Evolutionary conservation across 2,329 filamentous ascomycete genomes (phyloP).

Genomic region (Xylaria sp.): DNA sequence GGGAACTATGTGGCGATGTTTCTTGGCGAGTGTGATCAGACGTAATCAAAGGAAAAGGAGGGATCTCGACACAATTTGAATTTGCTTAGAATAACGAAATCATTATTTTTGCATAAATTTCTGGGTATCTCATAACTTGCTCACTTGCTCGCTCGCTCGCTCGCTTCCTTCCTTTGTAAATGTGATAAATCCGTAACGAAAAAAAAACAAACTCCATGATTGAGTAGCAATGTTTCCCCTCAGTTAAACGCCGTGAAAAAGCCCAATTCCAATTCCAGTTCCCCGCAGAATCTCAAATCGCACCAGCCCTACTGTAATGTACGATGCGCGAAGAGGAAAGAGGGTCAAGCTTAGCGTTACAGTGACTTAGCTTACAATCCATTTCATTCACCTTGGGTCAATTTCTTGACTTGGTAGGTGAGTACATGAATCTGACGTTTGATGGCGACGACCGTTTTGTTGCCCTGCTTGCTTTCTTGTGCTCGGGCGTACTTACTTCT

Average conservation of each 20-base stretch:
- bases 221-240: neutral
- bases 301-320: neutral
- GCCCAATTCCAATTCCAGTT: neutral
- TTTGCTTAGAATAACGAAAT: neutral
- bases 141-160: neutral
- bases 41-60: neutral
- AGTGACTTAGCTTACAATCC: neutral
- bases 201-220: conserved; percentile 6
- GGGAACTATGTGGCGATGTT: conserved; percentile 2
- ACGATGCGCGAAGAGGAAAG: neutral
- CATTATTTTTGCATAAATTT: conserved; percentile 30
- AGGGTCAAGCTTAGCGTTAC: neutral
- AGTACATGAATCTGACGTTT: neutral
- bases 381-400: neutral
- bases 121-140: conserved; percentile 42
- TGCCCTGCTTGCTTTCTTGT: neutral
- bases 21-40: conserved; percentile 1
- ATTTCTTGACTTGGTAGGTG: neutral
- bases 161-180: neutral
- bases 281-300: neutral
- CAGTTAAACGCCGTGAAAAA: neutral
- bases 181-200: neutral
- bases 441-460: neutral
- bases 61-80: neutral
- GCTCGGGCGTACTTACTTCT: neutral